Percentiles rank a stretch among this genome's conserved stretches.
Conservation (phyloP, 495 filamentous ascomycete species). For the Margaritispora aquatica region DNA sequence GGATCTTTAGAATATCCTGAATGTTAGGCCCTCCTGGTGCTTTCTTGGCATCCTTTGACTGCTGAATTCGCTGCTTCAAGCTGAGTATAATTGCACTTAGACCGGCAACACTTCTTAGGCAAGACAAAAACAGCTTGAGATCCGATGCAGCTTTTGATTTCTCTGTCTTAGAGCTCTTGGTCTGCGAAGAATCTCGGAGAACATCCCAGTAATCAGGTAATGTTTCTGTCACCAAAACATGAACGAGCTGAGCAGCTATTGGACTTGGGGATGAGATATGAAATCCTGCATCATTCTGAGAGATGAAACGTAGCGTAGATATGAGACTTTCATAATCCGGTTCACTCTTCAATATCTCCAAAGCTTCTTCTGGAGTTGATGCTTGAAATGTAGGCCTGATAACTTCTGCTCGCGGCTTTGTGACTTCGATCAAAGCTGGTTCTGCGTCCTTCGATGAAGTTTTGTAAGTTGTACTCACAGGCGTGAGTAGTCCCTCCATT, state of each 20-base stretch:
- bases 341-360: conserved; percentile 56
- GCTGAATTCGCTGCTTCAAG: conserved; percentile 46
- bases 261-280: conserved; percentile 20
- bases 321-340: conserved; percentile 55
- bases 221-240: conserved; percentile 59
- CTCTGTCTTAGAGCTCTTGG: conserved; percentile 6
- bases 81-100: conserved; percentile 61
- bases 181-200: conserved; percentile 32
- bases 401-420: neutral
- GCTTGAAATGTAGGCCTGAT: conserved; percentile 24
- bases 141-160: conserved; percentile 18
- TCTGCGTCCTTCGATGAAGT: conserved; percentile 22
- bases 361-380: conserved; percentile 43
- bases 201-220: conserved; percentile 74
- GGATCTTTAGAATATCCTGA: conserved; percentile 34
- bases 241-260: conserved; percentile 64
- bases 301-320: conserved; percentile 46
- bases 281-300: conserved; percentile 36
- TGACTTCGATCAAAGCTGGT: conserved; percentile 18
- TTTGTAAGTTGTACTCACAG: conserved; percentile 38
- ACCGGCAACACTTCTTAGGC: conserved; percentile 66
- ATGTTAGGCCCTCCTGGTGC: conserved; percentile 32
- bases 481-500: conserved; percentile 46
- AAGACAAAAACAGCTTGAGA: conserved; percentile 48
- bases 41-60: conserved; percentile 36